Percentiles rank a stretch among this genome's conserved stretches.
These are phyloP conservation scores for Harringtonia aguacate DNA, from an alignment of 2,329 filamentous ascomycete genomes.

Conservation along the genomic window DNA sequence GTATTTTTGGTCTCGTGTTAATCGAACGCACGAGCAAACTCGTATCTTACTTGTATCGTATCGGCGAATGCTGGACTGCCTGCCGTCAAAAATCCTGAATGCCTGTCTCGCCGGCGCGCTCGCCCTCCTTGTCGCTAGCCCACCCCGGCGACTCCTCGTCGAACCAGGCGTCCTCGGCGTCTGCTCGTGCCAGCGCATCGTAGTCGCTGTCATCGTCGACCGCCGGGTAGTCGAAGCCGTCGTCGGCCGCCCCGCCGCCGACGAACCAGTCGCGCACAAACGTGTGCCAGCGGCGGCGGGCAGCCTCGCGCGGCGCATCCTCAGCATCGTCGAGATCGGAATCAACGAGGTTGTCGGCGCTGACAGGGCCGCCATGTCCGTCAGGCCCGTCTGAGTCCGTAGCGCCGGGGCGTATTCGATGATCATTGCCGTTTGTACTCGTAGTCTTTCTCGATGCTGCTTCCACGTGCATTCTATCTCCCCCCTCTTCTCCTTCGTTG, in stretches of 20 bases:
- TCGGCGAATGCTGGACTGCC: too few relatives aligned
- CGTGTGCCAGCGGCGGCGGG: slow-evolving; percentile 55
- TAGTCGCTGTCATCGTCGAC: slow-evolving; percentile 66
- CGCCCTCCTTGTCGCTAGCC: slow-evolving; percentile 29
- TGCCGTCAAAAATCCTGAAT: slow-evolving; percentile 64
- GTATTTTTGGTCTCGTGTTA: too few relatives aligned
- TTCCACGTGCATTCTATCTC: neutral
- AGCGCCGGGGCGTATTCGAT: too few relatives aligned
- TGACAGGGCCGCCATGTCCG: neutral
- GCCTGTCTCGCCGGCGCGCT: slow-evolving; percentile 50
- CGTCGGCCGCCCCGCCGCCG: slow-evolving; percentile 49
- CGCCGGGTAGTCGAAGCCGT: slow-evolving; percentile 63
- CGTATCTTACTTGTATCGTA: too few relatives aligned
- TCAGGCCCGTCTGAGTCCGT: neutral
- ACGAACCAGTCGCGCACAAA: slow-evolving; percentile 69
- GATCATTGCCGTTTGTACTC: neutral
- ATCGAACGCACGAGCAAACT: too few relatives aligned
- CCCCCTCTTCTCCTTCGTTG: too few relatives aligned
- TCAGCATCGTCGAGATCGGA: slow-evolving; percentile 29
- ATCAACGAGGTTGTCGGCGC: neutral
- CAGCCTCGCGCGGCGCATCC: slow-evolving; percentile 45
- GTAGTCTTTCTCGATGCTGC: neutral
- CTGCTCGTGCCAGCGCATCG: slow-evolving; percentile 51
- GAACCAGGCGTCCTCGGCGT: slow-evolving; percentile 66
- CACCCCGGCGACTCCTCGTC: slow-evolving; percentile 67